phyloP scores from a whole-genome alignment of 2,329 filamentous ascomycete genomes.

The Ambrosiella beaveri region DNA sequence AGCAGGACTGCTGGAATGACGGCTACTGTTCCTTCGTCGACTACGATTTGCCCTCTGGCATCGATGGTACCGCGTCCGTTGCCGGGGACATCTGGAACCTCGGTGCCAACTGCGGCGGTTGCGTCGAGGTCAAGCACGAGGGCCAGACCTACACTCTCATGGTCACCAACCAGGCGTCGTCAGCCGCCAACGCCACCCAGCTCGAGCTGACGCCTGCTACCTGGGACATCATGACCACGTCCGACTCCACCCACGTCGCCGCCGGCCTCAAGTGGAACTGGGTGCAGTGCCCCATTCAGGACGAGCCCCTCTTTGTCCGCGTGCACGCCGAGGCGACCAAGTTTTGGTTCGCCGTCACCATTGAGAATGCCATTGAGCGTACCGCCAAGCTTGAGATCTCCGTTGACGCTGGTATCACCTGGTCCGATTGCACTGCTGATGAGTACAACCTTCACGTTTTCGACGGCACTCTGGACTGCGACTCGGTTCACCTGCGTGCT shows the following conservation, averaged over 20 bases:
- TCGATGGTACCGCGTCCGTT: conserved; percentile 6
- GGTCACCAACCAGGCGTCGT: conserved; percentile 8
- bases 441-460: conserved; percentile 12
- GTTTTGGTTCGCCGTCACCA: conserved; percentile 15
- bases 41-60: conserved; percentile 7
- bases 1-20: conserved; percentile 3
- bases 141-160: conserved; percentile 10
- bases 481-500: conserved; percentile 4
- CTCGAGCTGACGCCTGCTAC: conserved; percentile 11
- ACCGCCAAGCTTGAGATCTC: conserved; percentile 14
- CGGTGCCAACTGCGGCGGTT: conserved; percentile 12
- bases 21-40: conserved; percentile 9
- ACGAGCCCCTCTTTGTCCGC: conserved; percentile 13
- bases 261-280: conserved; percentile 9
- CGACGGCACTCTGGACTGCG: conserved; percentile 2
- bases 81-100: conserved; percentile 12
- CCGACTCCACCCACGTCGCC: not conserved
- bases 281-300: conserved; percentile 9
- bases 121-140: conserved; percentile 10
- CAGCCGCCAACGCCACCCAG: conserved; percentile 11
- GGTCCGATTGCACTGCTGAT: conserved; percentile 4
- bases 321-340: conserved; percentile 14
- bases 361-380: conserved; percentile 14
- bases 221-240: conserved; percentile 8
- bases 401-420: conserved; percentile 7